A percentile compares a stretch with the other conserved stretches of the same genome.
Evolutionary conservation across 2,329 filamentous ascomycete species (phyloP).

Genomic region (Tympanopsis confertula): DNA sequence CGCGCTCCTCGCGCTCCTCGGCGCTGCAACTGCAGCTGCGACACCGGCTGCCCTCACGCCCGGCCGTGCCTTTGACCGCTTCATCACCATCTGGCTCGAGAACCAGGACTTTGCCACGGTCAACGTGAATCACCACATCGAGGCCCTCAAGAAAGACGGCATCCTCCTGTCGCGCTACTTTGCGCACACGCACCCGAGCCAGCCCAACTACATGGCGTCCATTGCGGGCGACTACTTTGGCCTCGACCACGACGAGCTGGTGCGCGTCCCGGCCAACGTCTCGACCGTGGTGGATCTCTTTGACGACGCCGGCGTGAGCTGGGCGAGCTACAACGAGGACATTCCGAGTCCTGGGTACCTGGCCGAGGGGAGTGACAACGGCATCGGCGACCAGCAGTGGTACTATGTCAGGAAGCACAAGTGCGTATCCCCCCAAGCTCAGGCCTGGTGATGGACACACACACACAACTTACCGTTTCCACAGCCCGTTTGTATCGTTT

Average conservation of each 20-base stretch:
- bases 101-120: conserved; percentile 32
- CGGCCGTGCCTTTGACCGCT: conserved; percentile 25
- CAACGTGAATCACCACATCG: conserved; percentile 23
- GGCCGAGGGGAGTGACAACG: conserved; percentile 26
- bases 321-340: conserved; percentile 49
- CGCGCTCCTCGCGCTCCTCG: too few relatives aligned
- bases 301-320: conserved; percentile 24
- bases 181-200: conserved; percentile 31
- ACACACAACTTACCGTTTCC: not conserved
- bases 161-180: conserved; percentile 31
- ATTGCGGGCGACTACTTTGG: conserved; percentile 35
- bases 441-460: not conserved
- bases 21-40: too few relatives aligned
- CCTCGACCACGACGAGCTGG: conserved; percentile 28
- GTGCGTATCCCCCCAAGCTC: conserved; percentile 4
- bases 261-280: conserved; percentile 29
- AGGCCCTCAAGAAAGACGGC: conserved; percentile 26
- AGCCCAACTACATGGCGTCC: conserved; percentile 34
- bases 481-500: conserved; percentile 27
- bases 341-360: conserved; percentile 36
- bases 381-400: conserved; percentile 7
- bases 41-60: conserved; percentile 5
- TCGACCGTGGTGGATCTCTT: conserved; percentile 33
- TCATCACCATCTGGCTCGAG: conserved; percentile 32
- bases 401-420: conserved; percentile 10